Conservation (phyloP, 345 rosid species). For the Sisymbrium altissimum region DNA sequence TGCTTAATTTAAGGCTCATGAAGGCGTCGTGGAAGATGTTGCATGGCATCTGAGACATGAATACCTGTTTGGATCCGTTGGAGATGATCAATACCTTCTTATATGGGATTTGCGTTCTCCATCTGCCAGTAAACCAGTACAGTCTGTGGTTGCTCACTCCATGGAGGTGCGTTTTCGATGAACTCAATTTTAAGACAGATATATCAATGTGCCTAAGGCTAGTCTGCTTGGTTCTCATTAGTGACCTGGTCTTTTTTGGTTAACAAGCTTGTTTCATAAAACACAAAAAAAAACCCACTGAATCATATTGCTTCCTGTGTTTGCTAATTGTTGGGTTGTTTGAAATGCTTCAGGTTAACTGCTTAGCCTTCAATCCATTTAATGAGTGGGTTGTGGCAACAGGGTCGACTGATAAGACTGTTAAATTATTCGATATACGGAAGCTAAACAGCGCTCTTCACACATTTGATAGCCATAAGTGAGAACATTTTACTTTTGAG, state of each 20-base stretch:
- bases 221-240: neutral
- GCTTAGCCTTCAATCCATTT: conserved; percentile 97
- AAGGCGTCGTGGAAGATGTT: conserved; percentile 99
- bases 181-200: neutral
- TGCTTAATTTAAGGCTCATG: conserved; percentile 63
- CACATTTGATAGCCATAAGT: conserved; percentile 96
- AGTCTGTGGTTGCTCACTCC: conserved; percentile 92
- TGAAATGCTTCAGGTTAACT: conserved; percentile 64
- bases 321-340: conserved; percentile 20
- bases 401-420: conserved; percentile 98
- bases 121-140: conserved; percentile 65
- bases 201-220: neutral
- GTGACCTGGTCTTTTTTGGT: neutral
- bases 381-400: conserved; percentile 99
- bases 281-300: neutral
- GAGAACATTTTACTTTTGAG: conserved; percentile 24
- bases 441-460: conserved; percentile 82
- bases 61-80: conserved; percentile 95
- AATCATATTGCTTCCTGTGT: neutral
- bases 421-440: conserved; percentile 89
- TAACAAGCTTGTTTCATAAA: neutral
- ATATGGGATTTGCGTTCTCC: conserved; percentile 92
- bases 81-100: conserved; percentile 90
- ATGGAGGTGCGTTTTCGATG: conserved; percentile 63
- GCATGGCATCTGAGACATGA: conserved; percentile 99